Conservation (phyloP, 2,329 filamentous ascomycete species). For the Trichophyton mentagrophytes region DNA sequence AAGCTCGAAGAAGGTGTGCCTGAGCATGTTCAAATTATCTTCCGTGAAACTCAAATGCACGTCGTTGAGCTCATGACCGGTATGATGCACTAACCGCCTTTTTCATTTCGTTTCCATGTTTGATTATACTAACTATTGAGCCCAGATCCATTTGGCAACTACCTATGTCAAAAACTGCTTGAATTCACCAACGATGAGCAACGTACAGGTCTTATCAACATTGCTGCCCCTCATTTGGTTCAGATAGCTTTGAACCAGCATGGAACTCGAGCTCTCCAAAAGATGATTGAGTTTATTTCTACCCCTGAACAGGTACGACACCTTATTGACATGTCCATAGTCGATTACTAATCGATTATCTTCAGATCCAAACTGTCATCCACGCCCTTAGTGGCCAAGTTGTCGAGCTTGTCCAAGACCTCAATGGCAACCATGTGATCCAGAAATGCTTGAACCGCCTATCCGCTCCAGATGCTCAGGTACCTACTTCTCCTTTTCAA, state of each 20-base stretch:
- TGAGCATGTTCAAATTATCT: constrained; percentile 82
- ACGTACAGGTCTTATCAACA: constrained; percentile 82
- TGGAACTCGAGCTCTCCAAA: constrained; percentile 88
- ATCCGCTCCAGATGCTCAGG: constrained; percentile 62
- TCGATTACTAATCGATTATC: constrained; percentile 14
- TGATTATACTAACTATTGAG: neutral
- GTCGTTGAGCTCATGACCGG: constrained; percentile 93
- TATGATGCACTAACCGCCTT: constrained; percentile 18
- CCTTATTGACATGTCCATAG: neutral
- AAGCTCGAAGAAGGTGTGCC: constrained; percentile 83
- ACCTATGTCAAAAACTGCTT: constrained; percentile 94
- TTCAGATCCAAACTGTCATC: constrained; percentile 65
- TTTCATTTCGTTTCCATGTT: neutral
- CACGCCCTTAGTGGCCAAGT: constrained; percentile 70
- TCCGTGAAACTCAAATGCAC: constrained; percentile 81
- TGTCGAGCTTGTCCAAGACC: constrained; percentile 87
- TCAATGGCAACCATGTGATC: constrained; percentile 98
- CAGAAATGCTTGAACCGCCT: constrained; percentile 98
- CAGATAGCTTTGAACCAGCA: constrained; percentile 94
- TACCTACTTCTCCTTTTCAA: constrained; percentile 8
- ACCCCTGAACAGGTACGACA: constrained; percentile 56
- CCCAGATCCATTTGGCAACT: constrained; percentile 90
- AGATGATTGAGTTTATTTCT: constrained; percentile 97
- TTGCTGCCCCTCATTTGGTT: constrained; percentile 75
- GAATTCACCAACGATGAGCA: constrained; percentile 94